Evolutionary conservation across 306 rosid species (phyloP).

Genomic region (Prinsepia uniflora): DNA sequence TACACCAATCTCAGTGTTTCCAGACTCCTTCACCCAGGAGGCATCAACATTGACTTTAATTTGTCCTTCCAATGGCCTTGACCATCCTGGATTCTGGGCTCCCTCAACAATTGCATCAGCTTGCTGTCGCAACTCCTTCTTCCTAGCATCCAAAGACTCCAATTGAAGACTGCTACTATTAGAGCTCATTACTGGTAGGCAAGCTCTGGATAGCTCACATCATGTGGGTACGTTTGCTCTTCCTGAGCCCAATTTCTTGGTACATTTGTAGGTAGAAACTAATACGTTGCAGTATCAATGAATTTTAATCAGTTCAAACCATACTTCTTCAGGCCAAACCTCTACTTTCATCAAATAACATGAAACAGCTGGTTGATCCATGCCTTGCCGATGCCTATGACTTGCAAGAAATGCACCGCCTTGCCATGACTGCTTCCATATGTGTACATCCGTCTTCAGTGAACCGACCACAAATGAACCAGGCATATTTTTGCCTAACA

Average conservation of each 20-base stretch:
- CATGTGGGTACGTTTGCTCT: conserved; percentile 74
- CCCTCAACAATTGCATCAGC: too few species aligned
- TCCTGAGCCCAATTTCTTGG: neutral
- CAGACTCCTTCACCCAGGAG: too few species aligned
- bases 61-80: too few species aligned
- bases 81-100: too few species aligned
- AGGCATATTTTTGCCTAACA: conserved; percentile 43
- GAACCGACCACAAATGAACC: conserved; percentile 74
- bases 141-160: too few species aligned
- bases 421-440: conserved; percentile 51
- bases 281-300: neutral
- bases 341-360: conserved; percentile 38
- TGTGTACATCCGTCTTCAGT: conserved; percentile 71
- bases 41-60: too few species aligned
- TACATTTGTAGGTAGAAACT: neutral
- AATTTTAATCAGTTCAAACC: conserved; percentile 3
- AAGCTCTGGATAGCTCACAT: conserved; percentile 86
- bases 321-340: conserved; percentile 75
- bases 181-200: conserved; percentile 87
- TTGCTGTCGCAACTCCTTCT: too few species aligned
- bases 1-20: too few species aligned
- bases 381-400: conserved; percentile 47
- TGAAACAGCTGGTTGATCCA: conserved; percentile 69
- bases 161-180: conserved; percentile 30
- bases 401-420: conserved; percentile 54